These are phyloP conservation scores for Panicum hallii DNA, from an alignment of 202 grass and related monocot genomes.

Conservation along the genomic window DNA sequence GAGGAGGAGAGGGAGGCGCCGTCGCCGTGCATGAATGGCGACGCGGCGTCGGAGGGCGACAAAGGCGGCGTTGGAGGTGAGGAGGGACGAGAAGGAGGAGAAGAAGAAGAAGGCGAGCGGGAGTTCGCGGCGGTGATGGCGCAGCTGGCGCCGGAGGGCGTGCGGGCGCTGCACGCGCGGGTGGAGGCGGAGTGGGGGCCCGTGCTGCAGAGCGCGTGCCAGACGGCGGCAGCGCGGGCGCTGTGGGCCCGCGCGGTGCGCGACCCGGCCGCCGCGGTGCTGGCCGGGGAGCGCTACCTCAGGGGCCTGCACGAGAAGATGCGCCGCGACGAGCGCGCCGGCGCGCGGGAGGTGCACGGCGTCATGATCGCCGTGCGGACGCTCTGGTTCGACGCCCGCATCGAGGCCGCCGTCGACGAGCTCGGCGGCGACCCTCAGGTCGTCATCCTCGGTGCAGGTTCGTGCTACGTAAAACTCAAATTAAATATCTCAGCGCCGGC, in stretches of 20 bases:
- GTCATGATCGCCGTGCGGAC: conserved; percentile 92
- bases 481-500: not conserved
- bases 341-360: conserved; percentile 73
- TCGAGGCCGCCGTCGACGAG: conserved; percentile 67
- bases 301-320: conserved; percentile 71
- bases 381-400: conserved; percentile 83
- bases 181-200: conserved; percentile 78
- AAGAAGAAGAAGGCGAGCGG: not conserved
- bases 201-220: conserved; percentile 86
- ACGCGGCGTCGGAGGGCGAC: not conserved
- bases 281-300: conserved; percentile 78
- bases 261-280: conserved; percentile 76
- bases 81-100: not conserved
- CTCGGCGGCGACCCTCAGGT: conserved; percentile 70
- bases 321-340: conserved; percentile 67
- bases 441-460: conserved; percentile 95
- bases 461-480: conserved; percentile 2
- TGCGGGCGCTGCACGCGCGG: conserved; percentile 70
- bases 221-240: conserved; percentile 90
- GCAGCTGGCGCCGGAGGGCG: conserved; percentile 54
- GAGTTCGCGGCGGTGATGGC: conserved; percentile 46
- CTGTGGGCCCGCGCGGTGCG: conserved; percentile 70
- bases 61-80: conserved; percentile 4
- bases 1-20: conserved; percentile 21
- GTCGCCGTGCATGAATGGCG: conserved; percentile 52